Conservation (phyloP, 108 stramenopile species). For the Fragilaria crotonensis region DNA sequence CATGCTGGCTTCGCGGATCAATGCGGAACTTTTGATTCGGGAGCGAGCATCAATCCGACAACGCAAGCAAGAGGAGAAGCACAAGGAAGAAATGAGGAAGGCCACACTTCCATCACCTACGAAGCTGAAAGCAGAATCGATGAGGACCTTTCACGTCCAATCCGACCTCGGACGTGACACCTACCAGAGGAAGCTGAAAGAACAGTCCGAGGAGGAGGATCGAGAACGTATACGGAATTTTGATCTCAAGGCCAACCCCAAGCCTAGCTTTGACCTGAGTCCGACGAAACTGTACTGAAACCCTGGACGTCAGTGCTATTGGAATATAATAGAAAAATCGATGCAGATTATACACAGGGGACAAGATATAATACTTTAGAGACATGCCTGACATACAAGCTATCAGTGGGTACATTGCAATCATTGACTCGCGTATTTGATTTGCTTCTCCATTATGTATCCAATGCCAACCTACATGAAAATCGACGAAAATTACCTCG, state of each 20-base stretch:
- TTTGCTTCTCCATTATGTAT: too few species aligned
- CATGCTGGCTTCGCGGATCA: not conserved
- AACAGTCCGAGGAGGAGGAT: not conserved
- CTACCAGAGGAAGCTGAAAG: not conserved
- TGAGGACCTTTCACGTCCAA: not conserved
- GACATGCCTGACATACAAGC: too few species aligned
- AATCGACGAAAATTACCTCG: too few species aligned
- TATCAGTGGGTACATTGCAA: too few species aligned
- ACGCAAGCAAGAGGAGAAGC: conserved; percentile 6
- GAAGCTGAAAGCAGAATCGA: not conserved
- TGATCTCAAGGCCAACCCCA: not conserved
- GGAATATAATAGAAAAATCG: too few species aligned
- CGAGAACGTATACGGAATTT: not conserved
- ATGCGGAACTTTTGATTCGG: conserved; percentile 3
- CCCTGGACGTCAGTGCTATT: too few species aligned
- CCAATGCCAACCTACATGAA: too few species aligned
- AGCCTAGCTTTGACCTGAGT: too few species aligned
- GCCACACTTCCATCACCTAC: not conserved
- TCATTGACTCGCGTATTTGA: too few species aligned
- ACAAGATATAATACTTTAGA: too few species aligned
- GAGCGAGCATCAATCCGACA: not conserved
- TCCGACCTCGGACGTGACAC: not conserved
- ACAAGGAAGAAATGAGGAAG: conserved; percentile 11
- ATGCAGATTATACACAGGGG: too few species aligned
- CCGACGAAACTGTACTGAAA: too few species aligned